phyloP scores from a whole-genome alignment of 768 basidiomycete genomes.

The Pleurotus tuoliensis region DNA sequence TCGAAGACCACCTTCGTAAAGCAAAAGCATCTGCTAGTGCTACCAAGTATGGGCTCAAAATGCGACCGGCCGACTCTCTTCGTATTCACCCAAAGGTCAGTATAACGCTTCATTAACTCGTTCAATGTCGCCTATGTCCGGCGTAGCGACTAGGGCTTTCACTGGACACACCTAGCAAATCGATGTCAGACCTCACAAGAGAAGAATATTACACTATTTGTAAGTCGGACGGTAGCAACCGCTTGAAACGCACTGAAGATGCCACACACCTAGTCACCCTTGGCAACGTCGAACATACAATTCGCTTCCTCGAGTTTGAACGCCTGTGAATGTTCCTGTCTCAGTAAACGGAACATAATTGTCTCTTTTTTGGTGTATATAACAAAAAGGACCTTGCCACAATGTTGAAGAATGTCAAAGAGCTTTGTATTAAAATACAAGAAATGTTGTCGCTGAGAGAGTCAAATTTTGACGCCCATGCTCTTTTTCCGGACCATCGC shows the following conservation, averaged over 20 bases:
- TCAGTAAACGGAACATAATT: too few relatives aligned
- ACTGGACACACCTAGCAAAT: constrained; percentile 16
- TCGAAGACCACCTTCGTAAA: constrained; percentile 21
- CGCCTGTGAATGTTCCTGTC: too few relatives aligned
- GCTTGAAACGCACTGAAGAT: neutral
- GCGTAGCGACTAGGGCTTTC: constrained; percentile 24
- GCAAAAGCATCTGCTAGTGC: constrained; percentile 15
- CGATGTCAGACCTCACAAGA: constrained; percentile 22
- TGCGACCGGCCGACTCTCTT: constrained; percentile 16
- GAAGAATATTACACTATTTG: constrained; percentile 26
- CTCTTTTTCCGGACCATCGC: too few relatives aligned
- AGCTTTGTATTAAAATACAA: too few relatives aligned
- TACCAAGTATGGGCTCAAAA: constrained; percentile 14
- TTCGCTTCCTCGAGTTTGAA: constrained; percentile 23
- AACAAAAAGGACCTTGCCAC: too few relatives aligned
- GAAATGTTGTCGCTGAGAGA: too few relatives aligned
- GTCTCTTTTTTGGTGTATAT: too few relatives aligned
- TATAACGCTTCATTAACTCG: neutral
- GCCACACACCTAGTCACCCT: constrained; percentile 14
- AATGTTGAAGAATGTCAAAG: too few relatives aligned
- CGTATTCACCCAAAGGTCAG: constrained; percentile 25
- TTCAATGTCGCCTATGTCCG: neutral
- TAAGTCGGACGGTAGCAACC: constrained; percentile 10
- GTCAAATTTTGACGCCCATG: too few relatives aligned
- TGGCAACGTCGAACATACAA: constrained; percentile 18